A percentile compares a stretch with the other conserved stretches of the same genome.
These are phyloP conservation scores for Dothiorella sarmentorum DNA, from an alignment of 2,329 filamentous ascomycete species.

Conservation along the genomic window DNA sequence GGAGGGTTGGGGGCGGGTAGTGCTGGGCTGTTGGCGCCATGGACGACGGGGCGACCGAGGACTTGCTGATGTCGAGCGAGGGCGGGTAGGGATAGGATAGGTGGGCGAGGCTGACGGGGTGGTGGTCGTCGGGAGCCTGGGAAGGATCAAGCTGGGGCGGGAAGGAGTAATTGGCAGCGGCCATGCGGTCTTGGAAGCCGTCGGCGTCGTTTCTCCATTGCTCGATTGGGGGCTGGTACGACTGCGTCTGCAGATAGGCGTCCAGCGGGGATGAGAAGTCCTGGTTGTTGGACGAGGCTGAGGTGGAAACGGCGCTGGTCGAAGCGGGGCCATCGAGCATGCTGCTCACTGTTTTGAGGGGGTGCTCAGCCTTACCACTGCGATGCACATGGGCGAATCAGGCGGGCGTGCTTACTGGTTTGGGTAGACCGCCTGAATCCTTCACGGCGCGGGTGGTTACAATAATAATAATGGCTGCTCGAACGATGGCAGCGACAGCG, in stretches of 20 bases:
- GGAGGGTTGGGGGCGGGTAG: background rate
- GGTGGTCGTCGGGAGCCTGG: background rate
- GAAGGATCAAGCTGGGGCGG: background rate
- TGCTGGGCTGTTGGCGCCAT: slow-evolving; percentile 16
- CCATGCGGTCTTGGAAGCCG: slow-evolving; percentile 11
- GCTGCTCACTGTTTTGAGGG: background rate
- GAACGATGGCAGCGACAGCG: too few species aligned
- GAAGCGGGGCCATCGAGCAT: background rate
- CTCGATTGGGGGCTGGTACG: slow-evolving; percentile 7
- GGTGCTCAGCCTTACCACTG: slow-evolving; percentile 8
- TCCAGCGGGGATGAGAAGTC: background rate
- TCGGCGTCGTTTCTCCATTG: background rate
- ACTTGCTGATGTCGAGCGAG: background rate
- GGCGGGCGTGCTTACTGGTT: slow-evolving; percentile 17
- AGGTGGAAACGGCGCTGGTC: slow-evolving; percentile 4
- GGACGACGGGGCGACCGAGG: background rate
- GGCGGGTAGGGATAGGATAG: slow-evolving; percentile 5
- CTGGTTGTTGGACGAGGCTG: background rate
- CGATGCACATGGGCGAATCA: background rate
- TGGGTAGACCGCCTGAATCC: slow-evolving; percentile 15
- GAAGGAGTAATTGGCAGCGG: slow-evolving; percentile 2
- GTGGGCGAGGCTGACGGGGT: background rate
- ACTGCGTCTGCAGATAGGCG: slow-evolving; percentile 1
- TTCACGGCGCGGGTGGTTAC: slow-evolving; percentile 10
- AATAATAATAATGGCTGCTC: too few species aligned